Conservation (phyloP, 2,329 filamentous ascomycete species). For the Cyclaneusma minus region DNA sequence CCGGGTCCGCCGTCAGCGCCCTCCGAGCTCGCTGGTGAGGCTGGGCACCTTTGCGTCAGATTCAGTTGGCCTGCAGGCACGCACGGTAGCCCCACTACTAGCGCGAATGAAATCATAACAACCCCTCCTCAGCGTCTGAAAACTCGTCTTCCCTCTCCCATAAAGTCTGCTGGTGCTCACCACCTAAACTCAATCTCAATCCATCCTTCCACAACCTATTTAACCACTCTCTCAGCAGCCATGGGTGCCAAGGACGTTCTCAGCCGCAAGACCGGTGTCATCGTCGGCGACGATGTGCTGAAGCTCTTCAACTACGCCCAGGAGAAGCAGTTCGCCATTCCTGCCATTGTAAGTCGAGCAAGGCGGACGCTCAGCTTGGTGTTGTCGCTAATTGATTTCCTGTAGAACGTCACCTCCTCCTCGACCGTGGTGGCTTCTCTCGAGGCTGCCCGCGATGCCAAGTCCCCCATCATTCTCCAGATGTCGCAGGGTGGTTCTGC, state of each 20-base stretch:
- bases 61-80: too few relatives aligned
- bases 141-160: too few relatives aligned
- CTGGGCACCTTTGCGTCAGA: too few relatives aligned
- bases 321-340: constrained; percentile 77
- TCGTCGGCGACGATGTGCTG: constrained; percentile 50
- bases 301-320: constrained; percentile 80
- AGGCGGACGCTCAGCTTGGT: background rate
- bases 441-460: constrained; percentile 86
- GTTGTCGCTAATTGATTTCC: background rate
- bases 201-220: constrained; percentile 4
- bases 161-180: too few relatives aligned
- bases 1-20: too few relatives aligned
- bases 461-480: constrained; percentile 86
- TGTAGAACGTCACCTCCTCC: constrained; percentile 85
- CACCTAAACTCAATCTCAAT: constrained; percentile 5
- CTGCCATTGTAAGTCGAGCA: constrained; percentile 45
- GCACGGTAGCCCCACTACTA: constrained; percentile 4
- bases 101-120: too few relatives aligned
- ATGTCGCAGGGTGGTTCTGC: constrained; percentile 85
- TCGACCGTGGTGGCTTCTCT: constrained; percentile 76
- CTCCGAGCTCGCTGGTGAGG: too few relatives aligned
- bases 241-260: constrained; percentile 38
- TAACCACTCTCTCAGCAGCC: too few relatives aligned
- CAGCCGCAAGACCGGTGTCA: constrained; percentile 48
- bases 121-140: too few relatives aligned